Evolutionary conservation across 129 eudicot genomes (phyloP).

Genomic region (Flaveria ramosissima): DNA sequence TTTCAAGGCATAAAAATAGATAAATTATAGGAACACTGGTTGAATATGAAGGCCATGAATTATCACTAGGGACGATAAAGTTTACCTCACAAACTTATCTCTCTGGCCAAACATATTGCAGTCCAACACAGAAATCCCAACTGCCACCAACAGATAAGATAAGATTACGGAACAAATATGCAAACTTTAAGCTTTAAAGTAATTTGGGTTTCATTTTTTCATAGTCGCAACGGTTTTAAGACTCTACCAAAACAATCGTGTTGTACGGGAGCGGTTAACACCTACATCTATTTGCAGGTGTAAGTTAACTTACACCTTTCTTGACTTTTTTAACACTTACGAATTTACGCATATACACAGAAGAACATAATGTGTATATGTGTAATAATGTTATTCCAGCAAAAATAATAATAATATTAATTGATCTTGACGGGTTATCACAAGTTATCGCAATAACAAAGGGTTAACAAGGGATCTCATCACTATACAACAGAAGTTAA

Average conservation of each 20-base stretch:
- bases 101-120: constrained; percentile 68
- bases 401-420: too few species aligned
- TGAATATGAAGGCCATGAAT: constrained; percentile 1
- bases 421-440: too few species aligned
- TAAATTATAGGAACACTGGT: not conserved
- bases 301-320: too few species aligned
- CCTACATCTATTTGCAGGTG: not conserved
- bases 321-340: too few species aligned
- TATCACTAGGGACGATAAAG: not conserved
- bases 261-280: not conserved
- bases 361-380: too few species aligned
- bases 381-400: too few species aligned
- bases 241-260: not conserved
- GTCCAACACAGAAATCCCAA: constrained; percentile 32
- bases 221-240: not conserved
- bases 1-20: constrained; percentile 21
- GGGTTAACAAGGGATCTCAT: too few species aligned
- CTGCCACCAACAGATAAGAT: constrained; percentile 39
- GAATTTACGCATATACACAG: too few species aligned
- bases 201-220: not conserved
- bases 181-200: not conserved
- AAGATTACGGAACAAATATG: constrained; percentile 19
- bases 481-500: not conserved
- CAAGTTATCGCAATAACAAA: too few species aligned
- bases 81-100: constrained; percentile 64